Evolutionary conservation across 208 protist species (phyloP).

Genomic region (Phytomonas francai): DNA sequence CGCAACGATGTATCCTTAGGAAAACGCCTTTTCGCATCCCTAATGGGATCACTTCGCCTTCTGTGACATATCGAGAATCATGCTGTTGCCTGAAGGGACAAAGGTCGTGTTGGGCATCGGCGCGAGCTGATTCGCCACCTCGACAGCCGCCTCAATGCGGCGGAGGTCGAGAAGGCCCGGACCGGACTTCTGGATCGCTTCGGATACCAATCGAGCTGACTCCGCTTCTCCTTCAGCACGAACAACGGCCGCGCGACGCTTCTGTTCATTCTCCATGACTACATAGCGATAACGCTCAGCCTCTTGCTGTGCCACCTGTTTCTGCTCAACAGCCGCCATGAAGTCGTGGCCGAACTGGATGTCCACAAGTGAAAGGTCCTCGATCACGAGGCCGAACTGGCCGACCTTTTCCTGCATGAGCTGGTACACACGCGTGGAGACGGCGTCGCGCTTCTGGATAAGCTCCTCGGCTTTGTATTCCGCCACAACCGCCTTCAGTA

Average conservation of each 20-base stretch:
- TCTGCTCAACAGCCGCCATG: slow-evolving; percentile 94
- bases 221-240: slow-evolving; percentile 93
- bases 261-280: slow-evolving; percentile 94
- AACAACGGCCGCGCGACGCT: slow-evolving; percentile 90
- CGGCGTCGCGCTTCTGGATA: slow-evolving; percentile 96
- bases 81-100: slow-evolving; percentile 53
- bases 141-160: slow-evolving; percentile 93
- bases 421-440: slow-evolving; percentile 88
- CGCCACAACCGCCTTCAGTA: slow-evolving; percentile 93
- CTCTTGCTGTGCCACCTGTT: slow-evolving; percentile 97
- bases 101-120: slow-evolving; percentile 79
- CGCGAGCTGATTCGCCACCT: slow-evolving; percentile 90
- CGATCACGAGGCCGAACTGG: slow-evolving; percentile 96
- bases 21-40: background rate
- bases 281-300: slow-evolving; percentile 93
- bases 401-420: slow-evolving; percentile 92
- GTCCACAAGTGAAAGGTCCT: slow-evolving; percentile 97
- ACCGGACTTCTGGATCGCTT: slow-evolving; percentile 78
- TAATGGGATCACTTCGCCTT: slow-evolving; percentile 2
- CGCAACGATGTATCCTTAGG: background rate
- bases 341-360: slow-evolving; percentile 95
- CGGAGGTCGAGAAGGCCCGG: slow-evolving; percentile 90
- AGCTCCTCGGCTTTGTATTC: slow-evolving; percentile 99
- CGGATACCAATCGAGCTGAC: slow-evolving; percentile 89
- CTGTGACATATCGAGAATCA: slow-evolving; percentile 58